Base-by-base conservation (phyloP, 176 grass and related monocot genomes). In the Oryza australiensis region DNA sequence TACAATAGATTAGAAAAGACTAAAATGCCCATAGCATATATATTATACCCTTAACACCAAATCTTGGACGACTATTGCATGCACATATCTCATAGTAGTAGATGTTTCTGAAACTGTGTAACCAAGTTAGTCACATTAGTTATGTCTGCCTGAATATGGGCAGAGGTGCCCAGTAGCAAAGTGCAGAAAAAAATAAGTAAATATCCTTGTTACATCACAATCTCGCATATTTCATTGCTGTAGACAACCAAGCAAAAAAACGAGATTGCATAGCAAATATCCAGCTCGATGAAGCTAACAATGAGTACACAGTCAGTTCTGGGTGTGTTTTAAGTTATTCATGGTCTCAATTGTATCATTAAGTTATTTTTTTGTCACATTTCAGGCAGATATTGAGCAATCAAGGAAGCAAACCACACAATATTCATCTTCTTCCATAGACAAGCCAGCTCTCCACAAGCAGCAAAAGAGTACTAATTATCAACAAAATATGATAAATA, bases 341-440 rank as follows among this genome's bases (percentile, higher is more conserved):
- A 5, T 38, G 80, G 29, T 24, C 24, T 80, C 12, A 74, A 62
- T 80, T 86, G 24, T 46, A 67, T 59, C 66, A 80, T 74, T 73
- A 49, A 37, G 53, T 74, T 83, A 30, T 53, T 53, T 53, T 49
- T 49, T 33, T 78, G 63, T 18, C 9, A 66, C 35, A 68, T 82
- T 82, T 72, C 78, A 89, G 88, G 88, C 66, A 64, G 48, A 46
- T 46, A 46, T 46, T 46, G 43, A 46, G 43, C 43, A 46, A 46
- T 46, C 12, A 14, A 46, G 43, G 43, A 46, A 46, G 43, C 27
- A 80, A 75, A 70, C 55, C 32, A 60, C 29, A 13, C 70, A 37
- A 37, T 7, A 37, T 37, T 37, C 35, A 37, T 37, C 35, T 37
- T 37, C 35, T 37, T 37, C 35, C 35, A 37, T 37, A 37, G 35